These are phyloP conservation scores for Pachysandra terminalis DNA, from an alignment of 164 flowering plant species.

Conservation along the genomic window DNA sequence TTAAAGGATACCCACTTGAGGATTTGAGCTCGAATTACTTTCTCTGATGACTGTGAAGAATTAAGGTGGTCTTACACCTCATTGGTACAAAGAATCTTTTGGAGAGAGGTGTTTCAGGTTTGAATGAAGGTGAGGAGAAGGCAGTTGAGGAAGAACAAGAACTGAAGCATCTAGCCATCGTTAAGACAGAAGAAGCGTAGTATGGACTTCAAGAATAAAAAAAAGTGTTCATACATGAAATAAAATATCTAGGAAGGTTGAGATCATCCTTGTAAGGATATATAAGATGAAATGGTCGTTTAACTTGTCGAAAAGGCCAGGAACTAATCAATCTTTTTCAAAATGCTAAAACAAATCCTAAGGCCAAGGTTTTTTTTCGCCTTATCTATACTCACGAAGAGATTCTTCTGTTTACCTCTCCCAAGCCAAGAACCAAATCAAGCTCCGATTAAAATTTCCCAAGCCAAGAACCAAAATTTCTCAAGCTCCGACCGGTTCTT, in stretches of 20 bases:
- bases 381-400: too few species aligned
- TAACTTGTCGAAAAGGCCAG: not conserved
- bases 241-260: not conserved
- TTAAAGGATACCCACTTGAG: constrained; percentile 62
- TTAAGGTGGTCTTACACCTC: constrained; percentile 26
- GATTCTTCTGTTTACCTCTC: too few species aligned
- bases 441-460: too few species aligned
- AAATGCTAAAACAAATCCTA: too few species aligned
- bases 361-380: too few species aligned
- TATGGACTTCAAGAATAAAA: not conserved
- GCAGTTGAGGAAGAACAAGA: constrained; percentile 27
- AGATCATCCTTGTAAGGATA: not conserved
- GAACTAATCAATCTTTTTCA: not conserved
- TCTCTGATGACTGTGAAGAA: constrained; percentile 19
- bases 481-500: too few species aligned
- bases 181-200: not conserved
- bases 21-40: constrained; percentile 46
- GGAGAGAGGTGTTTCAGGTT: constrained; percentile 19
- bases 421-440: too few species aligned
- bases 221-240: not conserved
- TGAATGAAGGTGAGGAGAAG: constrained; percentile 25
- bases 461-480: too few species aligned
- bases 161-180: constrained; percentile 33
- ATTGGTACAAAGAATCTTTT: constrained; percentile 20
- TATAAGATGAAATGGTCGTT: not conserved